These are phyloP conservation scores for Ogataea paraovalis DNA, from an alignment of 805 yeast genomes.

Conservation along the genomic window DNA sequence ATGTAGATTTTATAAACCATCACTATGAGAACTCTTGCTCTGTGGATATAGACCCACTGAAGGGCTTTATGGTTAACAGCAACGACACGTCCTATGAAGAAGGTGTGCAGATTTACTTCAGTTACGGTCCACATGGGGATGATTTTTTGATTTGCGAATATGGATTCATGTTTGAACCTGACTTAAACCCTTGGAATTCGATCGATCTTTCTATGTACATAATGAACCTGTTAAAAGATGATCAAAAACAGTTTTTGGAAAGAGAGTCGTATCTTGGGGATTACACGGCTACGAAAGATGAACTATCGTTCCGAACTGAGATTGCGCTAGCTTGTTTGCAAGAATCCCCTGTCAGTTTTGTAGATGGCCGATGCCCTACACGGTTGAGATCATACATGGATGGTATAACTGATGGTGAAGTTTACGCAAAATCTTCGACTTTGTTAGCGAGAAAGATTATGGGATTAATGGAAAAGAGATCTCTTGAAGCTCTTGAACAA, in stretches of 20 bases:
- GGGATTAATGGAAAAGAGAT: slow-evolving; percentile 17
- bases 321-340: slow-evolving; percentile 66
- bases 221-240: slow-evolving; percentile 28
- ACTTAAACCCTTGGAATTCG: slow-evolving; percentile 59
- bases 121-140: slow-evolving; percentile 88
- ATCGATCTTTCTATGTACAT: slow-evolving; percentile 57
- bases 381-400: slow-evolving; percentile 36
- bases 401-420: slow-evolving; percentile 47
- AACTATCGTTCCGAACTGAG: slow-evolving; percentile 67
- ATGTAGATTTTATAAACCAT: slow-evolving; percentile 86
- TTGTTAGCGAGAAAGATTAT: slow-evolving; percentile 33
- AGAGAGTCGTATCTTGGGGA: slow-evolving; percentile 63
- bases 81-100: slow-evolving; percentile 28
- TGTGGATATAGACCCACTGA: slow-evolving; percentile 37
- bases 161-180: slow-evolving; percentile 58
- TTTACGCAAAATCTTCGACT: slow-evolving; percentile 32
- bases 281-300: slow-evolving; percentile 54
- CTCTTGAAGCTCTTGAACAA: neutral
- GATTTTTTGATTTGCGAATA: slow-evolving; percentile 80
- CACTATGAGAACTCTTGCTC: slow-evolving; percentile 46
- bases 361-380: slow-evolving; percentile 23
- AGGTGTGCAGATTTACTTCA: slow-evolving; percentile 60
- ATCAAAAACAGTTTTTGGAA: slow-evolving; percentile 44
- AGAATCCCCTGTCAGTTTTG: slow-evolving; percentile 20
- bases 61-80: slow-evolving; percentile 53